Base-by-base conservation (phyloP, 257 asterid species). In the Osmanthus fragrans region DNA sequence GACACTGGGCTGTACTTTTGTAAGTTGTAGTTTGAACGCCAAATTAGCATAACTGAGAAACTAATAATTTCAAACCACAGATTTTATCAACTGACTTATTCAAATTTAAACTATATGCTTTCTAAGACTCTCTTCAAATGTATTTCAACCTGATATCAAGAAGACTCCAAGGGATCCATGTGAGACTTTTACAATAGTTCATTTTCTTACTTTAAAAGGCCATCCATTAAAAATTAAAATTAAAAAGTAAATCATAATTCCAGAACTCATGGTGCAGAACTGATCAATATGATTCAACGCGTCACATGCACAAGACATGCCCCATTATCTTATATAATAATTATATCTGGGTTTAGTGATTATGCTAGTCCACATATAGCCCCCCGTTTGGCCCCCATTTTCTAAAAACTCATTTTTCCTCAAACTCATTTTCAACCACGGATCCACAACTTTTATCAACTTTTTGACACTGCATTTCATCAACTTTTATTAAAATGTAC, bases 91-190 rank as follows among this genome's bases (percentile, higher is more conserved):
- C 42, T 27, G 5, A 37, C 25, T 42, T 9, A 18, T 47, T 58
- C 11, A 1, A 71, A 47, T 71, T 77, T 45, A 23, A 54, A 70
- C 63, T 13, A 54, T 9, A 7, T 19, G 8, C 25, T 42, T 73
- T 51, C 49, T 29, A 47, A 54, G 13, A 56, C 65, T 45, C 25
- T 56, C 60, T 21, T n/a, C 40, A 77, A 70, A 63, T 58, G 39
- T 13, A 36, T 32, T 51, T 1, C 12, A 70, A 12, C 70, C 69
- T 71, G 76, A 71, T 60, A 71, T 70, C 56, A 42, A 70, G 13
- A 70, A 33, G 56, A 70, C 54, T 21, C 19, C 45, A 56, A 54
- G 49, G 34, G 18, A 49, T 65, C 64, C 30, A 13, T 34, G 19
- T 19, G 51, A 51, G 40, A 39, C 11, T 36, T 63, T 29, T 16